Conservation (phyloP, 352 stramenopile species). For the Globisporangium polare region DNA sequence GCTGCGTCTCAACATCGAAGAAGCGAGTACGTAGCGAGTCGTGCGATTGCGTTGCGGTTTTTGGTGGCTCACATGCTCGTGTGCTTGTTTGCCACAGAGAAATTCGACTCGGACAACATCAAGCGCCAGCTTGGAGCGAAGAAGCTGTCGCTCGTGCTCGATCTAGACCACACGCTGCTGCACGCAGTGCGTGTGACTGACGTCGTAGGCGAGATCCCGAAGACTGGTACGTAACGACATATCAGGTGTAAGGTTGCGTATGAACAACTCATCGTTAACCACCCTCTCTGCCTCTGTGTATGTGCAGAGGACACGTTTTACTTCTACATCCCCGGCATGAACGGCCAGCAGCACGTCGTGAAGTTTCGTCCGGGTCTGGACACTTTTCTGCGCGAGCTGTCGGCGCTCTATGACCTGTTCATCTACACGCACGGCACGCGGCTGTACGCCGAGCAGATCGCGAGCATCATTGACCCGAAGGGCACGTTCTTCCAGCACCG, state of each 20-base stretch:
- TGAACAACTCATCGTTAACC: too few relatives aligned
- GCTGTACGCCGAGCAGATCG: constrained; percentile 93
- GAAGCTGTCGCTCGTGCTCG: constrained; percentile 94
- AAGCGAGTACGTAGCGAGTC: constrained; percentile 87
- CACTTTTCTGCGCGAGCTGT: constrained; percentile 85
- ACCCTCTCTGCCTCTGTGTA: background rate
- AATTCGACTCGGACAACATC: constrained; percentile 85
- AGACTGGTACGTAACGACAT: constrained; percentile 35
- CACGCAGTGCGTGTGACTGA: constrained; percentile 88
- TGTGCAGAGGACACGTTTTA: constrained; percentile 69
- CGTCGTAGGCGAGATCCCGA: constrained; percentile 48
- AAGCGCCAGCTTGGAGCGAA: constrained; percentile 80
- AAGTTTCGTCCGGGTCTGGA: constrained; percentile 91
- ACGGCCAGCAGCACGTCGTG: constrained; percentile 85
- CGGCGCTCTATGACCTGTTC: constrained; percentile 88
- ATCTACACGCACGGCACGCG: constrained; percentile 95
- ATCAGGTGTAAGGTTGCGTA: background rate
- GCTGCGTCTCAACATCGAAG: constrained; percentile 94
- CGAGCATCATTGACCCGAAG: constrained; percentile 88
- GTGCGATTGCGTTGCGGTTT: constrained; percentile 18
- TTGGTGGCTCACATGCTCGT: constrained; percentile 11
- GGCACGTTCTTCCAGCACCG: constrained; percentile 80
- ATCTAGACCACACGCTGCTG: constrained; percentile 97
- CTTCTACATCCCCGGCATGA: constrained; percentile 72
- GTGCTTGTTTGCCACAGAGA: constrained; percentile 42